These are phyloP conservation scores for Nyssa sinensis DNA, from an alignment of 148 eudicot species.

Conservation along the genomic window DNA sequence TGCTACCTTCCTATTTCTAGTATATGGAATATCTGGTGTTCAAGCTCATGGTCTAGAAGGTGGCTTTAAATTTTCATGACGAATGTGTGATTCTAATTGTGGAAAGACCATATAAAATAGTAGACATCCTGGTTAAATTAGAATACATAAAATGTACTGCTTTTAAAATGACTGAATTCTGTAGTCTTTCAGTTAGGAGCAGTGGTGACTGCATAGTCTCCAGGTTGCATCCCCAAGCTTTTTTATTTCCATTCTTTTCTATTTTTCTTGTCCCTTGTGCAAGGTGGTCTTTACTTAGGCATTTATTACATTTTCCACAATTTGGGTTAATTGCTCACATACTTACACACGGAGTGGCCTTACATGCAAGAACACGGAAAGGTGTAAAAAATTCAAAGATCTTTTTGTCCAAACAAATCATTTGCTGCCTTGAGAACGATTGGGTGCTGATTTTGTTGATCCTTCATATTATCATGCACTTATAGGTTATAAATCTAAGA, in stretches of 20 bases:
- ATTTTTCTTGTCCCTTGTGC: neutral
- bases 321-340: neutral
- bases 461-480: too few relatives aligned
- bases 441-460: too few relatives aligned
- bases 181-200: neutral
- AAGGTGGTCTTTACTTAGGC: neutral
- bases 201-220: neutral
- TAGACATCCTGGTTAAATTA: constrained; percentile 8
- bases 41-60: constrained; percentile 2
- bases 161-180: constrained; percentile 1
- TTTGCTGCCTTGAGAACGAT: too few relatives aligned
- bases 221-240: neutral
- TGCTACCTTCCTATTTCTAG: neutral
- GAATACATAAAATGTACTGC: neutral
- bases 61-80: neutral
- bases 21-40: neutral
- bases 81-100: neutral
- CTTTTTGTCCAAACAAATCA: too few relatives aligned
- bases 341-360: too few relatives aligned
- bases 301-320: neutral
- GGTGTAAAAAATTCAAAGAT: too few relatives aligned
- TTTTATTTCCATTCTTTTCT: neutral
- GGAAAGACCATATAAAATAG: neutral
- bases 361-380: too few relatives aligned
- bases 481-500: too few relatives aligned